Evolutionary conservation across 345 rosid species (phyloP).

Genomic region (Murraya koenigii): DNA sequence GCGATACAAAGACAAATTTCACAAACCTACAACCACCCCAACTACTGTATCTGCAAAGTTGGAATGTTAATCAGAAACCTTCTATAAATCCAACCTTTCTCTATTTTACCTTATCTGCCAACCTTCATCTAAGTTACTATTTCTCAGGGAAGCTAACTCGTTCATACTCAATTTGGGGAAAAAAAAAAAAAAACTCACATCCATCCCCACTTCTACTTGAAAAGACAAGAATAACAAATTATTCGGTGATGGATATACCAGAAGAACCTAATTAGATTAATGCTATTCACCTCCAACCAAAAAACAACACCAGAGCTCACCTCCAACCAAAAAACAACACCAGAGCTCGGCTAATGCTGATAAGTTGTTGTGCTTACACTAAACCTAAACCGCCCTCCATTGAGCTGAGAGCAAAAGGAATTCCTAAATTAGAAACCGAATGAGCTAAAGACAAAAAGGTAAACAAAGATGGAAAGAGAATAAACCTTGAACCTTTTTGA

Average conservation of each 20-base stretch:
- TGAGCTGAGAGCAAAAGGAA: background rate
- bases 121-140: too few species aligned
- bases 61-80: too few species aligned
- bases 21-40: background rate
- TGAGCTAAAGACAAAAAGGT: background rate
- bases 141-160: background rate
- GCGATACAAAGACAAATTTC: background rate
- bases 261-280: too few species aligned
- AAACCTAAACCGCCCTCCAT: background rate
- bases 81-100: too few species aligned
- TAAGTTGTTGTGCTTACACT: background rate
- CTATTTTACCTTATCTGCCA: background rate
- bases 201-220: too few species aligned
- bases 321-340: too few species aligned
- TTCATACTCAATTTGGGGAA: too few species aligned
- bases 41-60: background rate
- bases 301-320: too few species aligned
- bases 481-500: slow-evolving; percentile 3
- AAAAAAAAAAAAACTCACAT: too few species aligned
- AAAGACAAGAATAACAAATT: too few species aligned
- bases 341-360: background rate
- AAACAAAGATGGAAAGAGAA: background rate
- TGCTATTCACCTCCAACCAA: too few species aligned
- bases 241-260: too few species aligned
- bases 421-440: background rate